Evolutionary conservation across 1,284 basidiomycete species (phyloP), one percentile per base, ranked within the genome.

Genomic region (Apiotrichum veenhuisii): DNA sequence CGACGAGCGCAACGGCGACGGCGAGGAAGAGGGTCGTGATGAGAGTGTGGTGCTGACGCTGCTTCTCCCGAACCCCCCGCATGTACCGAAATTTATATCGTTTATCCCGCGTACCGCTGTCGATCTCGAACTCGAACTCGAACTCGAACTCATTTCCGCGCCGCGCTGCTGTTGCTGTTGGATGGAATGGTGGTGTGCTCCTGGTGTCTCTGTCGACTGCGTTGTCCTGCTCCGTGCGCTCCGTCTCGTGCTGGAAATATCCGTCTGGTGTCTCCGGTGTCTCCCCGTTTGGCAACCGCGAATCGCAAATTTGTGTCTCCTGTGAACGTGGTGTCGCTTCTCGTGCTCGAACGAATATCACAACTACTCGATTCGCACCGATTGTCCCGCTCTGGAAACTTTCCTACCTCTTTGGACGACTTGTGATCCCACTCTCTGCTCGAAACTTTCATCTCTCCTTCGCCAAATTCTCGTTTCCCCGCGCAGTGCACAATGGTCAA

Each of bases 401-500:
- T n/a, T n/a, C n/a, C n/a, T n/a, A n/a, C n/a, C n/a, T 22, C 9
- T 17, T 48, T 25, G 37, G 12, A 22, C 18, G 33, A 27, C 20
- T n/a, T 25, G 33, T 22, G 38, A 23, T 43, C 18, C 30, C n/a
- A 25, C 36, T 36, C 10, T 20, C 49, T 34, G 2, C n/a, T 12
- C 20, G 14, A 43, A 25, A 23, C 10, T 26, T 43, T 27, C 23
- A 23, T 42, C 40, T 53, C 41, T 25, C 42, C 41, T 26, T 36
- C 17, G 18, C 26, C 45, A 46, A 23, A 18, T 37, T 50, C 36
- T 37, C 34, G 17, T 22, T 37, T 49, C 52, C 36, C 26, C 38
- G 46, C 36, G 46, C 46, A 54, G 55, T 54, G 46, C 37, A 52
- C 54, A 52, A 64, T 64, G 63, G 63, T 62, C 54, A 63, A 62